Conservation (phyloP, 1,284 basidiomycete genomes). For the Malassezia sympodialis region DNA sequence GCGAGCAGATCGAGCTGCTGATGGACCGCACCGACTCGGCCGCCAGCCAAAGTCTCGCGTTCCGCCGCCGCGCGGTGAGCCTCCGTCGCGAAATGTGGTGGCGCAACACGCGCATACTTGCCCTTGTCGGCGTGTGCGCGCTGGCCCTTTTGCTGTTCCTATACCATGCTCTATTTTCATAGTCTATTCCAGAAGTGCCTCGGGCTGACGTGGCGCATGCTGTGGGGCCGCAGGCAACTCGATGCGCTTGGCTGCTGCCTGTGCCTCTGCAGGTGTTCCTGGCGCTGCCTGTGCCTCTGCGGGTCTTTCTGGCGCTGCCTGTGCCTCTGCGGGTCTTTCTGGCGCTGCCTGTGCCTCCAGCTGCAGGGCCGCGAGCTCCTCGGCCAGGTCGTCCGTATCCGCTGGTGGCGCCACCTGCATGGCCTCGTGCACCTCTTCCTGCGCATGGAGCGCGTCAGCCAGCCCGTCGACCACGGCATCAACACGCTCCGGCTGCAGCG, state of each 20-base stretch:
- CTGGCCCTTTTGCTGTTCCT: constrained; percentile 5
- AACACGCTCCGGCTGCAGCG: constrained; percentile 64
- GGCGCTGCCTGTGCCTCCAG: constrained; percentile 3
- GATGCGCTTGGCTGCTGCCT: background rate
- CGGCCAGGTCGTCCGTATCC: constrained; percentile 45
- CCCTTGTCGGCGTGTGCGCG: constrained; percentile 48
- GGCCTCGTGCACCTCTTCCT: constrained; percentile 69
- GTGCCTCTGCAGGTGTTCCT: background rate
- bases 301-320: background rate
- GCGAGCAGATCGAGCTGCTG: constrained; percentile 87
- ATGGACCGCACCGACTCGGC: constrained; percentile 96
- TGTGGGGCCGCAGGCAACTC: background rate
- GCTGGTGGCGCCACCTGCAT: constrained; percentile 58
- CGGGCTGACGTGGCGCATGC: background rate
- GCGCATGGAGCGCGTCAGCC: constrained; percentile 68
- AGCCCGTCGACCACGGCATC: constrained; percentile 78
- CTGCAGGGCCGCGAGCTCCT: constrained; percentile 22
- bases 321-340: background rate
- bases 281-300: background rate
- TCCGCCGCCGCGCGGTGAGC: constrained; percentile 75
- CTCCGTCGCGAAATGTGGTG: constrained; percentile 93
- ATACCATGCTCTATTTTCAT: constrained; percentile 6
- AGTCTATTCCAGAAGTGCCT: background rate
- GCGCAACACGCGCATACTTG: constrained; percentile 60
- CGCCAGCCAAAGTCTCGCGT: constrained; percentile 89